Evolutionary conservation across 164 flowering plant genomes (phyloP).

Genomic region (grape (Vitis vinifera)): DNA sequence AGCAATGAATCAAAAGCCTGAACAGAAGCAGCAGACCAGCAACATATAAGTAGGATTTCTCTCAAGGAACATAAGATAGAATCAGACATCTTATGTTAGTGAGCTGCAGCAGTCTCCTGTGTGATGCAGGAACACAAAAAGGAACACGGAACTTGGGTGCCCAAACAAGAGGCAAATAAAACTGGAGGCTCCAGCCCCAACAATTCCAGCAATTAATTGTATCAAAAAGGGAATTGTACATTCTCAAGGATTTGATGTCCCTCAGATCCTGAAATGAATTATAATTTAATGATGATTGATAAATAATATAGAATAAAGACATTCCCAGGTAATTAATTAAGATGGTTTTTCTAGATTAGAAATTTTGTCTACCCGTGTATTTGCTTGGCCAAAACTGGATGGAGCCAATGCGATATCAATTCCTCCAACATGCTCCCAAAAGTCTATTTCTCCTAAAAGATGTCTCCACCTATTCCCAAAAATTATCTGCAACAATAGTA

Average conservation of each 20-base stretch:
- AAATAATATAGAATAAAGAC: too few relatives aligned
- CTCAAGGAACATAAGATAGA: background rate
- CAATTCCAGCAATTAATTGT: background rate
- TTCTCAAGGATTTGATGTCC: too few relatives aligned
- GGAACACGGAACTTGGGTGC: background rate
- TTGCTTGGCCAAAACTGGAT: conserved; percentile 98
- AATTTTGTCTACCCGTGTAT: conserved; percentile 56
- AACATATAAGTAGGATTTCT: conserved; percentile 1
- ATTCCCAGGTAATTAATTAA: background rate
- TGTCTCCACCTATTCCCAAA: conserved; percentile 99
- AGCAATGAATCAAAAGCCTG: conserved; percentile 97
- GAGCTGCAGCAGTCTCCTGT: background rate
- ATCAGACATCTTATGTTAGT: background rate
- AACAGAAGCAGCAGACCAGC: background rate
- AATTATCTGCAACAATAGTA: conserved; percentile 59
- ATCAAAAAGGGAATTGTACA: too few relatives aligned
- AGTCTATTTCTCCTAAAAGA: conserved; percentile 82
- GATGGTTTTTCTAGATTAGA: background rate
- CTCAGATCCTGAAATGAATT: too few relatives aligned
- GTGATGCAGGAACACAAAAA: background rate
- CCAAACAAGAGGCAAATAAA: background rate
- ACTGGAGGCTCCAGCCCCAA: background rate
- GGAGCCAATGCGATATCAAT: conserved; percentile 87
- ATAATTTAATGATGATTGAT: too few relatives aligned
- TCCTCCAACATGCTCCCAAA: conserved; percentile 98